Evolutionary conservation across 2,329 filamentous ascomycete species (phyloP), one percentile per base, ranked within the genome.

Genomic region (Fusarium zealandicum): DNA sequence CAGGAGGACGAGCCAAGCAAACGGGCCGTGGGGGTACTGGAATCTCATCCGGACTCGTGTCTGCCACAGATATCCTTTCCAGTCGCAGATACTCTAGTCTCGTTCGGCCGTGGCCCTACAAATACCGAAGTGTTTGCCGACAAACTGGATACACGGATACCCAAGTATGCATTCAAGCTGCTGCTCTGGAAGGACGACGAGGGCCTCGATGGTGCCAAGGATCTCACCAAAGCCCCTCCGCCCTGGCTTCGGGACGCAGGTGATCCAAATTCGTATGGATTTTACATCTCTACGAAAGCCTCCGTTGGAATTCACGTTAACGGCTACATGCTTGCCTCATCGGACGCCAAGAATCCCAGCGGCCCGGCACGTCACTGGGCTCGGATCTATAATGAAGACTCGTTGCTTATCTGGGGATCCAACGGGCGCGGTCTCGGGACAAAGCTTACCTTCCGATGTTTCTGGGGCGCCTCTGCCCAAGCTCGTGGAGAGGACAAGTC

Each of bases 131-230:
- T 87, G 3, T 90, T 92, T 66, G 73, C 82, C 1, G 78, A 87
- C 40, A 76, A 73, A 25, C 75, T 77, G 18, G 91, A 97, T 61
- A 81, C 79, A 2, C 87, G 87, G 13, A 85, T 98, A 30, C 91
- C 93, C 1, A 93, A 93, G 69, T 87, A 88, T 59, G 92, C 90
- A 1, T 85, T 96, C 64, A 88, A 90, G 66, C 78, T 97, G 31
- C 79, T 91, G 28, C 84, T 95, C 25, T 92, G 89, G 81, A 86
- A 84, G 49, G 82, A 86, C 1, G 84, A 83, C 40, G 82, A 86
- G 1, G 83, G 83, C 10, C 87, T 88, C 52, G 88, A 90, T 51
- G 79, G 82, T 7, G 77, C 77, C 41, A 80, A 78, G 40, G 80
- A 83, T 17, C 44, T 77, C 78, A 30, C 82, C 82, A 44, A 84